A percentile compares a stretch with the other conserved stretches of the same genome.
phyloP scores from a whole-genome alignment of 164 flowering plant genomes.

The Dillenia suffruticosa region DNA sequence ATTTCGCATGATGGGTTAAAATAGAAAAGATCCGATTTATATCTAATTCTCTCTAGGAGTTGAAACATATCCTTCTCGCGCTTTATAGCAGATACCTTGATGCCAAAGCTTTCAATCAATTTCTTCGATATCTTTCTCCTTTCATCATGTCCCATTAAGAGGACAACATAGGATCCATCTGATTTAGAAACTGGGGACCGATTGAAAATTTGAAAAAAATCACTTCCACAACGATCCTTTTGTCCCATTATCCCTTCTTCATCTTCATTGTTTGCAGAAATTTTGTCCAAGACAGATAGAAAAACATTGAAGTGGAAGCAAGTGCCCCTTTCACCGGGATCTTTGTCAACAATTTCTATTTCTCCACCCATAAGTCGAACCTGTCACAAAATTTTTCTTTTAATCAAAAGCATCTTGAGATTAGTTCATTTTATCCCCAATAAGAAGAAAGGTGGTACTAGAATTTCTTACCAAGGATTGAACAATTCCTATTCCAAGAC shows the following conservation, averaged over 20 bases:
- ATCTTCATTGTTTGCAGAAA: not conserved
- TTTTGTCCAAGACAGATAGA: slow-evolving; percentile 19
- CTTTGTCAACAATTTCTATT: slow-evolving; percentile 60
- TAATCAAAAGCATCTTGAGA: too few species aligned
- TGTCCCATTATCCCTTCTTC: slow-evolving; percentile 5
- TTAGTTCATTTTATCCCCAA: too few species aligned
- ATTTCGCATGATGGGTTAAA: slow-evolving; percentile 18
- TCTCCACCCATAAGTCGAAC: slow-evolving; percentile 95
- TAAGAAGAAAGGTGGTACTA: not conserved
- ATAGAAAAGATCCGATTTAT: slow-evolving; percentile 9
- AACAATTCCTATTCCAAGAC: slow-evolving; percentile 90
- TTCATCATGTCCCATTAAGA: slow-evolving; percentile 44
- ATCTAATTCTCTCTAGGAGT: slow-evolving; percentile 33
- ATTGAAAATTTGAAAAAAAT: slow-evolving; percentile 2
- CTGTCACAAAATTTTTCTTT: slow-evolving; percentile 25
- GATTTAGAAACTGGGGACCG: slow-evolving; percentile 9
- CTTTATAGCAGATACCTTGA: slow-evolving; percentile 34
- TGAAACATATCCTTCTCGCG: slow-evolving; percentile 28
- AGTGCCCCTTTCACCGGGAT: slow-evolving; percentile 55
- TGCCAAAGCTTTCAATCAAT: slow-evolving; percentile 42
- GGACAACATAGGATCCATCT: slow-evolving; percentile 32
- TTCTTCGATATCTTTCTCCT: slow-evolving; percentile 32
- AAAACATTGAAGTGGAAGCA: slow-evolving; percentile 69
- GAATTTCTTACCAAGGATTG: slow-evolving; percentile 61
- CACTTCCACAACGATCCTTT: slow-evolving; percentile 3